phyloP scores from a whole-genome alignment of 2,329 filamentous ascomycete species.

The Aspergillus fructus region DNA sequence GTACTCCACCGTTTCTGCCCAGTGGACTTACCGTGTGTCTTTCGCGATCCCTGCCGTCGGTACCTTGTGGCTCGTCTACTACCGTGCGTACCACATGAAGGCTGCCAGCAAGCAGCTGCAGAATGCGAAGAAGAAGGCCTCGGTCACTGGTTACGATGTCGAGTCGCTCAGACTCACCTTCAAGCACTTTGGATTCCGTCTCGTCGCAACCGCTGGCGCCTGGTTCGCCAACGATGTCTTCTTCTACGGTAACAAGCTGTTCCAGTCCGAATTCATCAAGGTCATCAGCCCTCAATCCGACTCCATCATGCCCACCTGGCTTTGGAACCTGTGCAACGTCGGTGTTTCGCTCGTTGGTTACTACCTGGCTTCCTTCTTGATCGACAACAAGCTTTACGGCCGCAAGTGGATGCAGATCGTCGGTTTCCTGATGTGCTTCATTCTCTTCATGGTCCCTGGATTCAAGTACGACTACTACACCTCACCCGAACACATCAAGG shows the following conservation, averaged over 20 bases:
- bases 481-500: conserved; percentile 66
- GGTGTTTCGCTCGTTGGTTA: conserved; percentile 83
- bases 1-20: conserved; percentile 73
- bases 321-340: conserved; percentile 91
- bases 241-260: conserved; percentile 99
- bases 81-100: conserved; percentile 93
- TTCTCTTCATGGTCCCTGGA: conserved; percentile 88
- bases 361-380: conserved; percentile 83
- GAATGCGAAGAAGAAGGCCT: conserved; percentile 77
- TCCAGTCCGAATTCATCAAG: conserved; percentile 85
- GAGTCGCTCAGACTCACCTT: conserved; percentile 76
- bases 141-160: conserved; percentile 91
- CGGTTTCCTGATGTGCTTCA: conserved; percentile 88
- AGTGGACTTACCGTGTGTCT: conserved; percentile 89
- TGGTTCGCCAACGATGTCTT: conserved; percentile 99
- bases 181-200: conserved; percentile 78
- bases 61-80: conserved; percentile 93
- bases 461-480: conserved; percentile 88
- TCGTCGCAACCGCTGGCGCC: conserved; percentile 79
- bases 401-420: conserved; percentile 95
- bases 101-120: conserved; percentile 79
- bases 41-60: conserved; percentile 89
- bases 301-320: conserved; percentile 82
- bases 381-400: conserved; percentile 95
- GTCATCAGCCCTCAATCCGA: conserved; percentile 69